phyloP scores from a whole-genome alignment of 129 eudicot species.

The Heracleum sosnowskyi region DNA sequence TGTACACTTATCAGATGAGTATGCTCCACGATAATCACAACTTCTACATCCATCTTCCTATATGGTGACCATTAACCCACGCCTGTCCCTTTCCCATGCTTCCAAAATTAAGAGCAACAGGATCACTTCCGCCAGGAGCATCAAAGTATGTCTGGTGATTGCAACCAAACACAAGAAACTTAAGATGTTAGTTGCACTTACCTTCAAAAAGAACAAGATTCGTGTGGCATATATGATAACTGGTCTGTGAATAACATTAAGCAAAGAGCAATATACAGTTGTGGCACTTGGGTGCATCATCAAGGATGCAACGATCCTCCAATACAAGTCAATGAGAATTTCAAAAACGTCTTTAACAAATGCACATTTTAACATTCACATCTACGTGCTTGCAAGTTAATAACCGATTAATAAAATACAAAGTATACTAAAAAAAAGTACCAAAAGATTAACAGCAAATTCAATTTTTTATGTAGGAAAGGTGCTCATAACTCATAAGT shows the following conservation, averaged over 20 bases:
- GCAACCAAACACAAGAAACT: neutral
- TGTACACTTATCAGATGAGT: constrained; percentile 53
- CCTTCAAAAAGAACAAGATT: neutral
- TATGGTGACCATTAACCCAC: constrained; percentile 96
- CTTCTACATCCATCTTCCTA: constrained; percentile 82
- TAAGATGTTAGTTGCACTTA: neutral
- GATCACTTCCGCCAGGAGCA: constrained; percentile 64
- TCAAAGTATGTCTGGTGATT: constrained; percentile 69
- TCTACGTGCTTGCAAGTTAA: neutral
- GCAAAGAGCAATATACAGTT: neutral
- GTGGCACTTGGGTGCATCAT: neutral
- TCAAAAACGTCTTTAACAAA: neutral
- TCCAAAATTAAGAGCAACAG: constrained; percentile 64
- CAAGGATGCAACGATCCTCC: neutral
- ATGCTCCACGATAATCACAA: constrained; percentile 83
- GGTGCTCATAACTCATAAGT: neutral
- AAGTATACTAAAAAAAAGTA: neutral
- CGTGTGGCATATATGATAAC: neutral
- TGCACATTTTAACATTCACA: neutral
- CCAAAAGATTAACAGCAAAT: neutral
- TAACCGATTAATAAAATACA: neutral
- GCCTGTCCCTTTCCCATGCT: constrained; percentile 94
- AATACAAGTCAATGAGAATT: neutral
- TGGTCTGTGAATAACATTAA: neutral
- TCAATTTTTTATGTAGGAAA: neutral